Conservation (phyloP, 345 rosid genomes). For the Brassica juncea region DNA sequence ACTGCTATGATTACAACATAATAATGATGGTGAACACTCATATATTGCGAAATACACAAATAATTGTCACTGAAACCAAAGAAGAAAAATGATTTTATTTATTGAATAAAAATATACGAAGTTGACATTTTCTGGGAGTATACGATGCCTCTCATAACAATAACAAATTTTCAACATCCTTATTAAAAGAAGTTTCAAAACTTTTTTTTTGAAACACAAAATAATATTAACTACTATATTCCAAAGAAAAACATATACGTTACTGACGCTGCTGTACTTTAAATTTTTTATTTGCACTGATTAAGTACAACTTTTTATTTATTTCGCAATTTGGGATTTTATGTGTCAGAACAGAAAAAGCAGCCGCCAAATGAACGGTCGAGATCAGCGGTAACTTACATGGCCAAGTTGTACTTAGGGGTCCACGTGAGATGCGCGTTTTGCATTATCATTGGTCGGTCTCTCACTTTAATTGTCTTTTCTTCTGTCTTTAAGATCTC, state of each 20-base stretch:
- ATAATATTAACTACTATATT: neutral
- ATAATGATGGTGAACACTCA: conserved; percentile 23
- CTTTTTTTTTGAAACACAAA: too few relatives aligned
- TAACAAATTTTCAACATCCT: conserved; percentile 17
- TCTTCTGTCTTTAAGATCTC: conserved; percentile 25
- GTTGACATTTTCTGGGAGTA: conserved; percentile 33
- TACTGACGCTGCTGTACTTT: neutral
- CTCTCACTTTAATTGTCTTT: conserved; percentile 13
- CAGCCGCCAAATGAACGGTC: conserved; percentile 44
- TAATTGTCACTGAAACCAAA: neutral
- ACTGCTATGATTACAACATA: conserved; percentile 19
- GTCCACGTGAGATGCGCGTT: conserved; percentile 42
- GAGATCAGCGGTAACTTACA: conserved; percentile 37
- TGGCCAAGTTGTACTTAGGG: conserved; percentile 41
- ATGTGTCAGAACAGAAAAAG: conserved; percentile 35
- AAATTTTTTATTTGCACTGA: neutral
- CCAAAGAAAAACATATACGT: conserved; percentile 20
- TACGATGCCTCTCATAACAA: conserved; percentile 21
- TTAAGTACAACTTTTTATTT: conserved; percentile 5
- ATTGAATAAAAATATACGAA: conserved; percentile 6
- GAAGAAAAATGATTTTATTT: neutral
- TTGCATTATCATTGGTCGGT: conserved; percentile 45
- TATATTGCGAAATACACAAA: conserved; percentile 1
- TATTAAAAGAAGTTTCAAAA: neutral
- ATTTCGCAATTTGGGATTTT: conserved; percentile 21